Conservation (phyloP, 2,329 filamentous ascomycete genomes). For the Pseudofabraea citricarpa region DNA sequence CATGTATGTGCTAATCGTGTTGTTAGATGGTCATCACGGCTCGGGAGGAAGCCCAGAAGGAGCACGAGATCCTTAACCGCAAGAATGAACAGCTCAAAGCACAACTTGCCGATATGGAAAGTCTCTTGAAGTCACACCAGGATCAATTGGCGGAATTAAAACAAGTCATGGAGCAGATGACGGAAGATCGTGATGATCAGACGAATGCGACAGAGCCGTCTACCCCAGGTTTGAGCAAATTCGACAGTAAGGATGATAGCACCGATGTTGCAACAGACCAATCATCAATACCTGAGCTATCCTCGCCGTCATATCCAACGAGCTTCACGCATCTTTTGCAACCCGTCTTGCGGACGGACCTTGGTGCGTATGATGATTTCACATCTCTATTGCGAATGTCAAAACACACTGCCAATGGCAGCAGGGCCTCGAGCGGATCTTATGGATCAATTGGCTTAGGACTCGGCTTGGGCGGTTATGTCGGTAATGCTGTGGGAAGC, state of each 20-base stretch:
- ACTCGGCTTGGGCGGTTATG: constrained; percentile 37
- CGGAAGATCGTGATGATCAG: constrained; percentile 66
- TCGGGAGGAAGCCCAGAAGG: constrained; percentile 80
- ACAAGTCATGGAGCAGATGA: constrained; percentile 84
- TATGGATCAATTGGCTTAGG: constrained; percentile 52
- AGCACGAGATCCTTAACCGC: constrained; percentile 74
- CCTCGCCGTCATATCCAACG: constrained; percentile 52
- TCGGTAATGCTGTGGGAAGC: constrained; percentile 29
- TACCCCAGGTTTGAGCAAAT: constrained; percentile 70
- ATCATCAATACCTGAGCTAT: constrained; percentile 33
- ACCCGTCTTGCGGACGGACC: constrained; percentile 76
- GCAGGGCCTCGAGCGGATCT: constrained; percentile 67
- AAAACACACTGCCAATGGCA: constrained; percentile 48
- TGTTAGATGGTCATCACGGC: constrained; percentile 89
- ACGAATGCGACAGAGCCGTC: constrained; percentile 65
- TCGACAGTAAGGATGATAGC: constrained; percentile 53
- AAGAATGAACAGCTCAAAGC: constrained; percentile 84
- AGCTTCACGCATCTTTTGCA: constrained; percentile 81
- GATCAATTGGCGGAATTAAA: constrained; percentile 92
- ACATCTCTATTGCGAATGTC: constrained; percentile 68
- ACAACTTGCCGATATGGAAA: constrained; percentile 83
- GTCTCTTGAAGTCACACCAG: constrained; percentile 81
- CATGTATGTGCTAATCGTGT: too few relatives aligned
- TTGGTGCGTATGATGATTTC: constrained; percentile 82
- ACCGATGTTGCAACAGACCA: constrained; percentile 27